Evolutionary conservation across 1,284 basidiomycete species (phyloP), one percentile per base, ranked within the genome.

Genomic region (Cutaneotrichosporon arboriforme): DNA sequence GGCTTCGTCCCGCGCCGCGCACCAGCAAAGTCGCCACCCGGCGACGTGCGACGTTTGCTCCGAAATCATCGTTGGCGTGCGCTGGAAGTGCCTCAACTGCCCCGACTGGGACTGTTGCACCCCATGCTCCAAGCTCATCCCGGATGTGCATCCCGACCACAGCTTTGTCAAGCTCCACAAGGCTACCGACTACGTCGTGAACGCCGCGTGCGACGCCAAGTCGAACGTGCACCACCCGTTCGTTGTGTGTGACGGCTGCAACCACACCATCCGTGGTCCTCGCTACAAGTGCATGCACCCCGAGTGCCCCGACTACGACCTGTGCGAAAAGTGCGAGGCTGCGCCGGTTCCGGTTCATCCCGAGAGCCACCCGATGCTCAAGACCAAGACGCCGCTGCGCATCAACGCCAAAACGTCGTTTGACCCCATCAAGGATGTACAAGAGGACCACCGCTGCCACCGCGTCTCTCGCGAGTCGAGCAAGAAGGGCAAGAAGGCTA

Each of bases 271-370:
- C 47, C 55, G 54, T 22, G 72, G 74, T 4, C 49, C 60, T 0
- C 59, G 75, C 18, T 77, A 68, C 70, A 77, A 89, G 85, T 93
- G 90, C 74, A 68, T 73, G 82, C 85, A 91, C 70, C 80, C 83
- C 15, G 74, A 79, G 15, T 93, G 90, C 72, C 80, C 81, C 1
- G 88, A 93, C 73, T 91, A 84, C 62, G 90, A 93, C 65, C 79
- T 93, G 15, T 93, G 90, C 74, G 80, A 81, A 61, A 74, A 77
- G 54, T 93, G 90, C 74, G 90, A 93, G 74, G 83, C 88, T 1
- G 77, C 82, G 47, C 89, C 90, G 0, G 87, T 88, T 54, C 74
- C 84, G 4, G 78, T 86, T 10, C 90, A 93, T 69, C 87, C 88
- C 0, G 62, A 72, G 8, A 81, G 77, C 37, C 90, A 93, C 68